Base-by-base conservation (phyloP, 2,329 filamentous ascomycete species). In the Penicillium glabrum region DNA sequence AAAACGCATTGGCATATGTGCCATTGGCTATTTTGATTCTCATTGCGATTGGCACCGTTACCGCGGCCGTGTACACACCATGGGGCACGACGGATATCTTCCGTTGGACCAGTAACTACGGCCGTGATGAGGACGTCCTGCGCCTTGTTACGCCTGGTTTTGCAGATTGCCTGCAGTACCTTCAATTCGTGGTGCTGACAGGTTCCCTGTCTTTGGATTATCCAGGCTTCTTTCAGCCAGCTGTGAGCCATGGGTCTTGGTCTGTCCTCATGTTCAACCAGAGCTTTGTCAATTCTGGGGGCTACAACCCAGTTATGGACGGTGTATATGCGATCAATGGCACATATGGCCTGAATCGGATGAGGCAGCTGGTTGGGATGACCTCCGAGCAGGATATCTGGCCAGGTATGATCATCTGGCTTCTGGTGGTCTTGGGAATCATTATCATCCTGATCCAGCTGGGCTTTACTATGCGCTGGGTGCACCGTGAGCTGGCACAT, bases 71-170 rank as follows among this genome's bases (percentile, higher is more conserved):
- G 37, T 93, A 87, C 71, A 97, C 93, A 69, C 95, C 95, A 0
- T 99, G 95, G 93, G 95, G 95, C 21, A 90, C 91, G 1, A 86
- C 86, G 8, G 90, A 99, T 71, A 82, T 93, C 21, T 98, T 98
- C 72, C 88, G 90, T 64, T 99, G 93, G 92, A 92, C 91, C n/a
- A 96, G 91, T 69, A 99, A 99, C 72, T 98, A 96, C 72, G 95
- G 95, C 35, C 87, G 93, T 65, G 95, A 99, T 67, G 90, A 91
- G 59, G 95, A 99, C 76, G 80, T 97, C 63, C 81, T 99, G 53
- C 87, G 95, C 54, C 81, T 99, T 47, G 91, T 99, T 33, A 99
- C 95, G 0, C 95, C 95, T 5, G 95, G 95, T 1, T 98, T 99
- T 71, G 92, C 91, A 7, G 95, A 99, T 71, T 99, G 95, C 69